Conservation (phyloP, 1,284 basidiomycete species). For the Cystobasidiaceae sp. region DNA sequence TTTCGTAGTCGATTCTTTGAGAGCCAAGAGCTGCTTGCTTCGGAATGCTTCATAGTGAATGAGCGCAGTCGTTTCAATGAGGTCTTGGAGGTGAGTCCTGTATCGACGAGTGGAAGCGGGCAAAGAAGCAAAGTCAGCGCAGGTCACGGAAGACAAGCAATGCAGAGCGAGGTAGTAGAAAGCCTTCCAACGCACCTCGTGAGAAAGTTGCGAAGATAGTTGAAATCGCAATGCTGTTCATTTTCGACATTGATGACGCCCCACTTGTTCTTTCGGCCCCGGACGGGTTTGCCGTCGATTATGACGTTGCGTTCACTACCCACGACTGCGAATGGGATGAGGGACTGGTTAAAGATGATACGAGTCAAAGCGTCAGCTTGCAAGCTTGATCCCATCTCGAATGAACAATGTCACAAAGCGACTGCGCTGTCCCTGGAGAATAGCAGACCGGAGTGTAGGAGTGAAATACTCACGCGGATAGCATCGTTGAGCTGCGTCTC, state of each 20-base stretch:
- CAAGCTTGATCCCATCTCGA: neutral
- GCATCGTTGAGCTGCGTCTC: constrained; percentile 83
- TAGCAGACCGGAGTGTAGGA: no score
- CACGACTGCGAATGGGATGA: constrained; percentile 94
- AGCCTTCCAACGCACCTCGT: constrained; percentile 68
- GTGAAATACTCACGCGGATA: constrained; percentile 77
- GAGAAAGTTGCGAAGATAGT: constrained; percentile 93
- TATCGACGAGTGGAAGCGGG: neutral
- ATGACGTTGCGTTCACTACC: constrained; percentile 91
- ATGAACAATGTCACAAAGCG: no score
- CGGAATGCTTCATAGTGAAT: constrained; percentile 99
- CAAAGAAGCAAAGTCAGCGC: constrained; percentile 56
- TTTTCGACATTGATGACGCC: constrained; percentile 98
- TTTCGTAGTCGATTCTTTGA: constrained; percentile 63
- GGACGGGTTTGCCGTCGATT: constrained; percentile 89
- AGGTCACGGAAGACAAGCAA: constrained; percentile 53
- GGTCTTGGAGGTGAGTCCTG: constrained; percentile 92
- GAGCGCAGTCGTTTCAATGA: constrained; percentile 97
- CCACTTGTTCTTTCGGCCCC: constrained; percentile 95
- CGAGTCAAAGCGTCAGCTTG: neutral
- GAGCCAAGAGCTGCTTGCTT: constrained; percentile 87
- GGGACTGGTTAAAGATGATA: constrained; percentile 59
- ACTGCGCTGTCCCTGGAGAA: no score
- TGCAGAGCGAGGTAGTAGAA: no score
- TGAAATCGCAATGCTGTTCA: constrained; percentile 94